These are phyloP conservation scores for Entomortierella parvispora DNA, from an alignment of 192 early-diverging fungal genomes.

Conservation along the genomic window DNA sequence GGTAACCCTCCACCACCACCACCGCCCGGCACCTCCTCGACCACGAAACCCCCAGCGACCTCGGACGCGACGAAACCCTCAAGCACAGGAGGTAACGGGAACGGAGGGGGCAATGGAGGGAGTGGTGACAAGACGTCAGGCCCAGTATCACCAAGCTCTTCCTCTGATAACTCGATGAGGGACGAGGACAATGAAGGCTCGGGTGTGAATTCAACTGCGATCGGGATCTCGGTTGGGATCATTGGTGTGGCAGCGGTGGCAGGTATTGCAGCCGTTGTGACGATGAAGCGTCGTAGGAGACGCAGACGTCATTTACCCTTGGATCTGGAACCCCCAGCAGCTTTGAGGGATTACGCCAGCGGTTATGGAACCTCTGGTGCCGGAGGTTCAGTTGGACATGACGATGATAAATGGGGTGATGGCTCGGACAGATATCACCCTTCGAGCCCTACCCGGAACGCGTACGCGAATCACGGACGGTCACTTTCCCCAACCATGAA, in stretches of 20 bases:
- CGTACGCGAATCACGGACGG: not conserved
- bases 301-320: conserved; percentile 32
- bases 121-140: conserved; percentile 1
- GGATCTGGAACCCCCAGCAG: conserved; percentile 24
- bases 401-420: conserved; percentile 12
- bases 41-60: not conserved
- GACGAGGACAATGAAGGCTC: not conserved
- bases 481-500: not conserved
- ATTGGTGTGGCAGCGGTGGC: conserved; percentile 33
- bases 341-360: conserved; percentile 6
- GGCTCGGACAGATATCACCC: not conserved
- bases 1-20: conserved; percentile 3
- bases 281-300: conserved; percentile 42
- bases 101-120: conserved; percentile 1
- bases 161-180: conserved; percentile 18
- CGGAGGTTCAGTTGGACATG: too few species aligned
- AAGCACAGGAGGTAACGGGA: not conserved
- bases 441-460: not conserved
- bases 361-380: too few species aligned
- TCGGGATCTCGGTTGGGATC: conserved; percentile 39
- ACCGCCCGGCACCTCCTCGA: not conserved
- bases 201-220: conserved; percentile 15
- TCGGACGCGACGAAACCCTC: not conserved
- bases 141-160: conserved; percentile 1
- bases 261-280: conserved; percentile 22